Evolutionary conservation across 805 yeast species (phyloP).

Genomic region (Candida manassasensis): DNA sequence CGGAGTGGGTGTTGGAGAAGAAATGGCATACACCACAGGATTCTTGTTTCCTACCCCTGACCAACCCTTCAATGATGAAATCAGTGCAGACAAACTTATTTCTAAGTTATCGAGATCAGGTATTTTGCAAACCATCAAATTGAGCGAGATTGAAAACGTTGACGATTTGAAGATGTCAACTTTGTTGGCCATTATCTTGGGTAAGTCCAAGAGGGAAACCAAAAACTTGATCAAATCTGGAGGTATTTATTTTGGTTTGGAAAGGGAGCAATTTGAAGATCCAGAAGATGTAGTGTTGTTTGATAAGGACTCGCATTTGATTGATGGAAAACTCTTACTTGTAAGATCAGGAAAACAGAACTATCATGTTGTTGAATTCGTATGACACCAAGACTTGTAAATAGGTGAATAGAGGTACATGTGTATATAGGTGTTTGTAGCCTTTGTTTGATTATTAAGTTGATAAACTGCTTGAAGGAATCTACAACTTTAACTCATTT

Average conservation of each 20-base stretch:
- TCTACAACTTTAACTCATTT: no score
- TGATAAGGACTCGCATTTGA: slow-evolving; percentile 42
- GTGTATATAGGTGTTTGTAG: no score
- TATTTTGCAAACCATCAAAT: slow-evolving; percentile 38
- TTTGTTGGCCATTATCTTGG: slow-evolving; percentile 45
- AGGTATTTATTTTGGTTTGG: slow-evolving; percentile 66
- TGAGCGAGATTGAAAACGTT: slow-evolving; percentile 27
- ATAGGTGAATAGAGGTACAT: no score
- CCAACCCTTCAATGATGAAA: slow-evolving; percentile 42
- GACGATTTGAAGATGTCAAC: slow-evolving; percentile 45
- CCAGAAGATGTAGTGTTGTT: slow-evolving; percentile 47
- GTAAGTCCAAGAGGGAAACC: slow-evolving; percentile 53
- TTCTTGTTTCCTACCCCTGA: slow-evolving; percentile 60
- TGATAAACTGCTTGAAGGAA: no score
- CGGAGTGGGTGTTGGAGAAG: slow-evolving; percentile 70
- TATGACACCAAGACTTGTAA: no score
- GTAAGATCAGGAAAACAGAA: slow-evolving; percentile 73
- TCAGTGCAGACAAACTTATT: slow-evolving; percentile 46
- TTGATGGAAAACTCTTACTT: slow-evolving; percentile 58
- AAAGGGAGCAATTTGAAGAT: slow-evolving; percentile 46
- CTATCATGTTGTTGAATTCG: slow-evolving; percentile 50
- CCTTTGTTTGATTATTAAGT: no score
- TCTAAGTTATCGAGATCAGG: slow-evolving; percentile 56
- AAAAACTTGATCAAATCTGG: slow-evolving; percentile 62
- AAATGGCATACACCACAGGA: slow-evolving; percentile 62